phyloP scores from a whole-genome alignment of 352 stramenopile genomes.

The Pythium chondricola region DNA sequence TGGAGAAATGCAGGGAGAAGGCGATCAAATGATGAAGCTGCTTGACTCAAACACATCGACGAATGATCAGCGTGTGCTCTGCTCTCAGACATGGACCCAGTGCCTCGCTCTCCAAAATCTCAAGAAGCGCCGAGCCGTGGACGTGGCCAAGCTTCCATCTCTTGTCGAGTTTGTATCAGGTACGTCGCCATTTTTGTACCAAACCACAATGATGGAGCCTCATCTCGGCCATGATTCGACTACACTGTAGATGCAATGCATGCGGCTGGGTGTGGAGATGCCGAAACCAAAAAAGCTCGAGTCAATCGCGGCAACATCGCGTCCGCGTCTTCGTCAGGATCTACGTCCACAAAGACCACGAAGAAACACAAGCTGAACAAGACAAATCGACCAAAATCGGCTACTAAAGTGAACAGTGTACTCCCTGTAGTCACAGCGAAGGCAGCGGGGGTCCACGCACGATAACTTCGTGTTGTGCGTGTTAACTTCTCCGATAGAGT shows the following conservation, averaged over 20 bases:
- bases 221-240: neutral
- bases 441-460: neutral
- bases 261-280: too few relatives aligned
- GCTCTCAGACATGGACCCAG: slow-evolving; percentile 8
- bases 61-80: slow-evolving; percentile 1
- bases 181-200: slow-evolving; percentile 14
- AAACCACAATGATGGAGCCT: neutral
- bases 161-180: slow-evolving; percentile 22
- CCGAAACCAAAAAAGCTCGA: neutral
- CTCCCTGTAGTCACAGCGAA: too few relatives aligned
- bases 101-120: slow-evolving; percentile 45
- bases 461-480: neutral
- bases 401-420: too few relatives aligned
- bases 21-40: neutral
- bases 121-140: slow-evolving; percentile 38
- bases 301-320: neutral
- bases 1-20: slow-evolving; percentile 11
- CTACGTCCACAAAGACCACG: neutral
- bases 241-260: neutral
- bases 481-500: slow-evolving; percentile 22
- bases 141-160: slow-evolving; percentile 35
- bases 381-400: neutral
- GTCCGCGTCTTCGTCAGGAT: neutral
- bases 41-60: neutral
- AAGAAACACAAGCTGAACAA: neutral